Conservation (phyloP, 1,139 yeast species). For the Diutina neorugosa region DNA sequence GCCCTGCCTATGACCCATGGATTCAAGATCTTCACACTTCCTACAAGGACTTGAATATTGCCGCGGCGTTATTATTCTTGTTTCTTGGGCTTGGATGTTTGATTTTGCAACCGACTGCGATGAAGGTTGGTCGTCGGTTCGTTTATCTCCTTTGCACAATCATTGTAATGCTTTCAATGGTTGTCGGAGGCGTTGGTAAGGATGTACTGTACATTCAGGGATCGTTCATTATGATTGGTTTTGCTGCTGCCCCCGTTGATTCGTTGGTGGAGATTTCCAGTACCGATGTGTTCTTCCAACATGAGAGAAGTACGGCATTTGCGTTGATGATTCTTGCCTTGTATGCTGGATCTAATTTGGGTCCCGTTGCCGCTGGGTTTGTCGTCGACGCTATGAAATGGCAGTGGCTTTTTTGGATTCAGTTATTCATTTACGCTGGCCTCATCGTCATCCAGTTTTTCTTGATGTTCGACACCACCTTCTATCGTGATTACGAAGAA, state of each 20-base stretch:
- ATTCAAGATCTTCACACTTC: slow-evolving; percentile 19
- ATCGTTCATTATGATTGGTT: slow-evolving; percentile 23
- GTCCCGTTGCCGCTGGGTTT: slow-evolving; percentile 33
- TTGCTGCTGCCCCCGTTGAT: slow-evolving; percentile 39
- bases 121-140: slow-evolving; percentile 27
- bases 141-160: slow-evolving; percentile 24
- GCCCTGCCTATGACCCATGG: slow-evolving; percentile 30
- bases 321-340: slow-evolving; percentile 28
- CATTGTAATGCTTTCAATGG: slow-evolving; percentile 19
- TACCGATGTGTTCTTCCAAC: slow-evolving; percentile 36
- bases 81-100: slow-evolving; percentile 28
- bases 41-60: slow-evolving; percentile 16
- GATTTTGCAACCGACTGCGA: slow-evolving; percentile 28
- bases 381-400: not conserved
- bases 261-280: slow-evolving; percentile 36
- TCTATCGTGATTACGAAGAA: slow-evolving; percentile 13
- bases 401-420: slow-evolving; percentile 2
- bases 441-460: slow-evolving; percentile 29
- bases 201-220: slow-evolving; percentile 18
- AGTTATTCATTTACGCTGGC: slow-evolving; percentile 26
- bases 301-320: slow-evolving; percentile 31
- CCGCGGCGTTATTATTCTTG: slow-evolving; percentile 22
- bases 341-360: slow-evolving; percentile 31
- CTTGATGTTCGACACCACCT: slow-evolving; percentile 34
- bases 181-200: slow-evolving; percentile 23